A percentile compares a stretch with the other conserved stretches of the same genome.
These are phyloP conservation scores for Blumeria hordei DNA, from an alignment of 2,329 filamentous ascomycete genomes.

Conservation along the genomic window DNA sequence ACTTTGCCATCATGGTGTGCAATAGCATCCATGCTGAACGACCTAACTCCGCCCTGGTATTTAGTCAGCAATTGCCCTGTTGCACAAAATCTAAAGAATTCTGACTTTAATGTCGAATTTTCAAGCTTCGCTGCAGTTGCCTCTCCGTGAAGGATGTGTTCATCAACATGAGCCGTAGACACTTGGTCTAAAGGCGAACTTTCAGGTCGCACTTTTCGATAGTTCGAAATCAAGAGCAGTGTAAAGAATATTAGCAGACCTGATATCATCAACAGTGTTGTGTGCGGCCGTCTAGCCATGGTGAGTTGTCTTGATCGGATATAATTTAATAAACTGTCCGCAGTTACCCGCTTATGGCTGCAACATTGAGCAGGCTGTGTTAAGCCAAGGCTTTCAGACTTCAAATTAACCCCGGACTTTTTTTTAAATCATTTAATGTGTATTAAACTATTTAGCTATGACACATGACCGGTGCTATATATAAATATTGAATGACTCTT, in stretches of 20 bases:
- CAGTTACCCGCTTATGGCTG: no score
- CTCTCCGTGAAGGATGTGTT: constrained; percentile 33
- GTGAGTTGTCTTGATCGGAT: not conserved
- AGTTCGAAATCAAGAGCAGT: constrained; percentile 29
- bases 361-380: no score
- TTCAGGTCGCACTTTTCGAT: constrained; percentile 7
- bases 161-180: constrained; percentile 15
- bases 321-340: no score
- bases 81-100: not conserved
- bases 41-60: constrained; percentile 28
- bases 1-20: constrained; percentile 46
- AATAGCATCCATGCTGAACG: constrained; percentile 45
- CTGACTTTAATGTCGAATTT: constrained; percentile 57
- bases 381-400: no score
- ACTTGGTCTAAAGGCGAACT: constrained; percentile 6
- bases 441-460: no score
- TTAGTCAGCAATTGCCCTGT: not conserved
- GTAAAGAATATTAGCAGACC: constrained; percentile 32
- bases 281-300: constrained; percentile 20
- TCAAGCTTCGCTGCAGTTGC: constrained; percentile 61
- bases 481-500: no score
- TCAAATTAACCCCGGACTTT: no score
- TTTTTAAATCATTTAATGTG: no score
- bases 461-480: no score
- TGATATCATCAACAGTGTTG: constrained; percentile 27